Base-by-base conservation (phyloP, 1,284 basidiomycete species). In the Tilletiaria anomala region DNA sequence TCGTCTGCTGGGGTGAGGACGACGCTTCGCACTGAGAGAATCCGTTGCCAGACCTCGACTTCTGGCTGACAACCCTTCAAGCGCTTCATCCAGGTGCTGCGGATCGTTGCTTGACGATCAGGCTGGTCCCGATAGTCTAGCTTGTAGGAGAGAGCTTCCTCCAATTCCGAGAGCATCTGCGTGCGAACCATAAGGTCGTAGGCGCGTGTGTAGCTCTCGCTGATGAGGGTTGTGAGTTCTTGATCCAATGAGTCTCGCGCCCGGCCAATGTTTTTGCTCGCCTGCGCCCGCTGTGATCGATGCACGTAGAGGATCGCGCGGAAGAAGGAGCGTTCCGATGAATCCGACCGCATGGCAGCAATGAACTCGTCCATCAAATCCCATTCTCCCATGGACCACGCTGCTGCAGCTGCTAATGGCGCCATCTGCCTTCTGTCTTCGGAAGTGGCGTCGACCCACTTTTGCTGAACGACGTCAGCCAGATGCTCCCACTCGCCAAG, bases 281-380 rank as follows among this genome's bases (percentile, higher is more conserved):
- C 91, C 55, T 87, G 85, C 14, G 79, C 76, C 70, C 91, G 93
- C 68, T 96, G 89, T 60, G 89, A 91, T 56, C 91, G 82, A 64
- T 99, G 91, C 19, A 96, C 87, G 6, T 84, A 82, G 20, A 97
- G 73, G 51, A 97, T 94, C 1, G 91, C 88, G 40, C 86, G 79
- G 72, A 93, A 97, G 74, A 96, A 99, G 15, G 86, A 82, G 34
- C 87, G 76, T 68, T 97, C 93, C 0, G 89, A 79, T 5, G 89
- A 91, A 63, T 97, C 91, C 22, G 75, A 72, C 61, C 84, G 85
- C 85, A 99, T 93, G 3, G 83, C 83, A 5, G 78, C 75, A 47
- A 97, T 94, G 68, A 93, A 97, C 56, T 89, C 82, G 48, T 97
- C 93, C 93, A 99, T 97, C 6, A 80, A 76, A 59, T 94, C 88